Evolutionary conservation across 257 asterid species (phyloP).

Genomic region (Solanum lycopersicoides): DNA sequence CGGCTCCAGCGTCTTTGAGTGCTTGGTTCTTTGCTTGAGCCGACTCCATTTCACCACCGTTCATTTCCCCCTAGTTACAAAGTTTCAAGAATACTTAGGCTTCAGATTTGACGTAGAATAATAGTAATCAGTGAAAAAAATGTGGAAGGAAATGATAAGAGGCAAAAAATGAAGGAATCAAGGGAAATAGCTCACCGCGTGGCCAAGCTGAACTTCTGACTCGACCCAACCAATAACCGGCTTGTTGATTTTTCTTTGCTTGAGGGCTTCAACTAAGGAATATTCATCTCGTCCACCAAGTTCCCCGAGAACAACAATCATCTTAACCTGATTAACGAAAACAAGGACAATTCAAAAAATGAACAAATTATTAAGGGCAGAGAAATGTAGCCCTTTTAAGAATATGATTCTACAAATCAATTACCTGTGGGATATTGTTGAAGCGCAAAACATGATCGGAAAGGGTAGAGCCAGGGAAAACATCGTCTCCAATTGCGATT

Average conservation of each 20-base stretch:
- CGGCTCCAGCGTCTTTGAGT: slow-evolving; percentile 86
- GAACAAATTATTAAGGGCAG: not conserved
- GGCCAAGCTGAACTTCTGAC: slow-evolving; percentile 98
- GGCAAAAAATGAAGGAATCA: not conserved
- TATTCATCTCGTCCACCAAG: slow-evolving; percentile 99
- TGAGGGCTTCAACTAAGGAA: slow-evolving; percentile 90
- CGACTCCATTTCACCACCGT: slow-evolving; percentile 96
- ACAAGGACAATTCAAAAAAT: not conserved
- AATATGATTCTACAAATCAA: not conserved
- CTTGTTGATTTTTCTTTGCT: slow-evolving; percentile 83
- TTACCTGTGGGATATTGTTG: slow-evolving; percentile 94
- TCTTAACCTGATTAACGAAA: slow-evolving; percentile 48
- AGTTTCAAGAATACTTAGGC: not conserved
- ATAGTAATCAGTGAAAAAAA: not conserved
- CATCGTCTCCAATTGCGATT: slow-evolving; percentile 11
- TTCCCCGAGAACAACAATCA: slow-evolving; percentile 98
- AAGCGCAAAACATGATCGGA: slow-evolving; percentile 97
- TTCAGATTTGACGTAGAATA: not conserved
- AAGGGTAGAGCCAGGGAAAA: slow-evolving; percentile 98
- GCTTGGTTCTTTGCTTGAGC: slow-evolving; percentile 99
- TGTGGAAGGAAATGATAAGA: not conserved
- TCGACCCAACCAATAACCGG: slow-evolving; percentile 98
- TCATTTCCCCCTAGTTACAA: slow-evolving; percentile 78
- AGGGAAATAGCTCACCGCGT: slow-evolving; percentile 62
- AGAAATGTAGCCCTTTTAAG: not conserved